Conservation (phyloP, 352 stramenopile genomes). For the Elongisporangium anandrum region DNA sequence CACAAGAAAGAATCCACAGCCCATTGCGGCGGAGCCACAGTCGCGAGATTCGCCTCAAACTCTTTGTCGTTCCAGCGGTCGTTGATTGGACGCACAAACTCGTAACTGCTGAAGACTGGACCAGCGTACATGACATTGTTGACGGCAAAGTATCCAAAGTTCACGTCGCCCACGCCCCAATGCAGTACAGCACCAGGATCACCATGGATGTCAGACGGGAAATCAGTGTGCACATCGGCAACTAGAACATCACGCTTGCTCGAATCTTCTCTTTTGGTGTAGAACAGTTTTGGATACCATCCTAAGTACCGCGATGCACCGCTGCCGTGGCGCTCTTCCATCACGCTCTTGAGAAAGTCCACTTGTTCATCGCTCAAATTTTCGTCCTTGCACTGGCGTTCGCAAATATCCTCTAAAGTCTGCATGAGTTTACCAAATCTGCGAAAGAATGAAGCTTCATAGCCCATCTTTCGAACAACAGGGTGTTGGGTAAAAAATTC, state of each 20-base stretch:
- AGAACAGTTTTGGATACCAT: conserved; percentile 35
- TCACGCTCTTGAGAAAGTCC: conserved; percentile 18
- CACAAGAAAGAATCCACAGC: conserved; percentile 7
- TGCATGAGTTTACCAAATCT: conserved; percentile 11
- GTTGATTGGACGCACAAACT: conserved; percentile 28
- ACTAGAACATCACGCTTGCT: conserved; percentile 23
- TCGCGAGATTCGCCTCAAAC: conserved; percentile 10
- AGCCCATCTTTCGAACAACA: not conserved
- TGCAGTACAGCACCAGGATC: conserved; percentile 26
- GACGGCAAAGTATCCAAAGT: conserved; percentile 23
- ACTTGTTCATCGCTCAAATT: conserved; percentile 7
- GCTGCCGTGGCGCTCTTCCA: conserved; percentile 9
- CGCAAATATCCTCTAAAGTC: conserved; percentile 8
- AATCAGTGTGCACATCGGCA: conserved; percentile 25
- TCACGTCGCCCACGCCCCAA: conserved; percentile 19
- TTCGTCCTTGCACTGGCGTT: conserved; percentile 1
- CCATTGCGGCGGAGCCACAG: conserved; percentile 12
- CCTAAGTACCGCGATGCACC: conserved; percentile 2
- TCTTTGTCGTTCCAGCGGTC: conserved; percentile 19
- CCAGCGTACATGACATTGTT: conserved; percentile 26
- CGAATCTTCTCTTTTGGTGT: conserved; percentile 17
- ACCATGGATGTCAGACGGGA: conserved; percentile 18
- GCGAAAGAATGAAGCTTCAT: conserved; percentile 1
- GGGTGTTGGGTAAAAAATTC: not conserved
- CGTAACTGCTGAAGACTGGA: conserved; percentile 31